Base-by-base conservation (phyloP, 2,329 filamentous ascomycete genomes). In the Botrytis fabae region DNA sequence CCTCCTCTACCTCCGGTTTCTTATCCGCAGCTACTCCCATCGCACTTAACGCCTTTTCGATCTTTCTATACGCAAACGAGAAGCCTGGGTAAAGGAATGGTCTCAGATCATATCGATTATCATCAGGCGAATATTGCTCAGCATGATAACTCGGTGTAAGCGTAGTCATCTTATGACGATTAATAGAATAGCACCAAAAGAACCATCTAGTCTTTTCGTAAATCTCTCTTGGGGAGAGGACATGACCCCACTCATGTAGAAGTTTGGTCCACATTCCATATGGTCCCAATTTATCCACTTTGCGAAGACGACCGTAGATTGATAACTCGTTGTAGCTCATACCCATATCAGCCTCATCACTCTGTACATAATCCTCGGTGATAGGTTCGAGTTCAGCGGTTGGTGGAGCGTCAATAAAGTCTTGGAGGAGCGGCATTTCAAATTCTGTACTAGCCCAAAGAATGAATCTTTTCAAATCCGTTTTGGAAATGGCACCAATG, bases 401-500 rank as follows among this genome's bases (percentile, higher is more conserved):
- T 5, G 89, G 89, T 0, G 84, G 83, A 0, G 90, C 91, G 20
- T 85, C 84, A 57, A 94, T 81, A 82, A 94, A 95, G 16, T 88
- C 85, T 16, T 88, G 81, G 1, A 94, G 85, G 70, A 92, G 88
- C 0, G 90, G 90, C 1, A 95, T 81, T 8, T 86, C 81, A 78
- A 92, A 93, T 51, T 85, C 82, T 28, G 80, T 82, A 70, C 84
- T 81, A 3, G 90, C 87, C 85, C 88, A 94, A n/a, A 82, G 83
- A 74, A 94, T 92, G 82, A 95, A 94, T 16, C 86, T 82, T 80
- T 92, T 93, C 1, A 93, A 83, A 77, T 94, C 92, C 2, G 85
- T 88, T 81, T 93, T 94, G 73, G 82, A 82, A 54, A 87, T 86
- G 9, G 85, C 85, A 25, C 88, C 90, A 69, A 92, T 90, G 5